Conservation (phyloP, 257 asterid genomes). For the Scutellaria galericulata region DNA sequence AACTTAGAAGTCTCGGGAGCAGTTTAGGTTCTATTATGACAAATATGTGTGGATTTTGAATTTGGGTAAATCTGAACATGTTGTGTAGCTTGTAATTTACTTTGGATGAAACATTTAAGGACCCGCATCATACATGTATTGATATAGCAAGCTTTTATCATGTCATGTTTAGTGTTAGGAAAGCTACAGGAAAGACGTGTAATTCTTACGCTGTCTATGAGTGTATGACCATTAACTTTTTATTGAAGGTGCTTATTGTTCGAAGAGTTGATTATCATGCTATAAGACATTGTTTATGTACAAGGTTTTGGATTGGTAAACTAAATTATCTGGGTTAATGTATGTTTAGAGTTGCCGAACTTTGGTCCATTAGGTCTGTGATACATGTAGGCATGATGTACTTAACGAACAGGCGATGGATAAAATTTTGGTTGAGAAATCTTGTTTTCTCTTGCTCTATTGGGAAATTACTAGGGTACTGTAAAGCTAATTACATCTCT, state of each 20-base stretch:
- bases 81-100: neutral
- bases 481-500: neutral
- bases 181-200: neutral
- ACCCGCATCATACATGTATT: neutral
- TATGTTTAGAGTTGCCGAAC: neutral
- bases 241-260: neutral
- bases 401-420: too few relatives aligned
- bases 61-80: neutral
- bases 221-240: neutral
- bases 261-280: neutral
- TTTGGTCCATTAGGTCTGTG: neutral
- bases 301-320: neutral
- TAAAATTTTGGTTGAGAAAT: neutral
- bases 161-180: neutral
- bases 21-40: neutral
- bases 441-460: neutral
- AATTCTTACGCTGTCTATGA: neutral
- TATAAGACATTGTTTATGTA: neutral
- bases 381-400: constrained; percentile 4
- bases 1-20: constrained; percentile 22
- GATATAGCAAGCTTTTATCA: neutral
- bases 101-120: neutral
- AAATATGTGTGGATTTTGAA: neutral
- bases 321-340: neutral
- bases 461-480: neutral